Conservation (phyloP, 257 asterid species). For the Buddleja alternifolia region DNA sequence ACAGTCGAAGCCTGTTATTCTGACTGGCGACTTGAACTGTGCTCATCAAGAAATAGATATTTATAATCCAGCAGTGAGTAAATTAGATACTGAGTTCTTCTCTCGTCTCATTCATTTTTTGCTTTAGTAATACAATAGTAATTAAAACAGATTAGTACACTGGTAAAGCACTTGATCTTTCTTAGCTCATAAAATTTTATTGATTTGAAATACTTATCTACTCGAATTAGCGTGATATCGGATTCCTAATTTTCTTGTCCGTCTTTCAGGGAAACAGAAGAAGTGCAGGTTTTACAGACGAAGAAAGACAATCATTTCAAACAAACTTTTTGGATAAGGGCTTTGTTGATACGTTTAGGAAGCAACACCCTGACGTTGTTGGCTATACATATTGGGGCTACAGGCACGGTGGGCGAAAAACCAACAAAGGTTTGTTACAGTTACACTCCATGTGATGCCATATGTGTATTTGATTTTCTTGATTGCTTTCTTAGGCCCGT, state of each 20-base stretch:
- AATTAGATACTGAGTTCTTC: constrained; percentile 20
- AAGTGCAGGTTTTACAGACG: constrained; percentile 94
- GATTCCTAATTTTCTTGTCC: not conserved
- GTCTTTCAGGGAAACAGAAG: constrained; percentile 84
- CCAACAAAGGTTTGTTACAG: constrained; percentile 63
- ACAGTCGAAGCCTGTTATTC: constrained; percentile 78
- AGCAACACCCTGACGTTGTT: constrained; percentile 87
- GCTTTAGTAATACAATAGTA: not conserved
- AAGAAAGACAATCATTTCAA: constrained; percentile 84
- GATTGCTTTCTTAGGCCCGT: not conserved
- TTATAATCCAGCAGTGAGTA: constrained; percentile 81
- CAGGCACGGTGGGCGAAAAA: constrained; percentile 84
- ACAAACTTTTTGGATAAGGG: constrained; percentile 75
- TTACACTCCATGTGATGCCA: not conserved
- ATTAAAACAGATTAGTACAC: not conserved
- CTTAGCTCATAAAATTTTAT: not conserved
- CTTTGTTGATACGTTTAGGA: constrained; percentile 89
- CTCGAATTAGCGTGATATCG: not conserved
- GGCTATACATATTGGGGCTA: constrained; percentile 98
- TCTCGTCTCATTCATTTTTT: not conserved
- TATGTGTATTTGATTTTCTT: not conserved
- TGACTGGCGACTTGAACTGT: constrained; percentile 96
- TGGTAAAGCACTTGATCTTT: not conserved
- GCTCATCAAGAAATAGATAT: constrained; percentile 97
- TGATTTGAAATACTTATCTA: constrained; percentile 5